These are phyloP conservation scores for Gymnopilus dilepis DNA, from an alignment of 768 basidiomycete genomes.

Conservation along the genomic window DNA sequence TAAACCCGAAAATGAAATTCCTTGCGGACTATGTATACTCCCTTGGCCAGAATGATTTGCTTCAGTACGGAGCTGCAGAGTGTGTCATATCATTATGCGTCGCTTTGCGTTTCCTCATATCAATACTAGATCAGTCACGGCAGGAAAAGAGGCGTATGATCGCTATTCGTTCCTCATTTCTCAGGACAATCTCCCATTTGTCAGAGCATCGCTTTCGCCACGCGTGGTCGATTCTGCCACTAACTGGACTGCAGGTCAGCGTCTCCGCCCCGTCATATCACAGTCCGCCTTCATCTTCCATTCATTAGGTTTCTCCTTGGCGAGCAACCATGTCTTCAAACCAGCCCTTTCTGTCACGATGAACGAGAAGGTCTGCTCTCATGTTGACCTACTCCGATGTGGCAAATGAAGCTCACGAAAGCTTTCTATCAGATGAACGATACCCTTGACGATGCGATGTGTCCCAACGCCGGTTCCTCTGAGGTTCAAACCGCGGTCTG, in stretches of 20 bases:
- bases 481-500: constrained; percentile 54
- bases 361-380: constrained; percentile 53
- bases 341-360: constrained; percentile 63
- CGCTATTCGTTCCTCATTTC: constrained; percentile 60
- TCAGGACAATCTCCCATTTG: constrained; percentile 51
- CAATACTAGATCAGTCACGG: constrained; percentile 39
- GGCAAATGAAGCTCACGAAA: no score
- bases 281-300: background rate
- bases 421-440: constrained; percentile 52
- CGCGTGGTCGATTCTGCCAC: constrained; percentile 71
- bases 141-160: constrained; percentile 55
- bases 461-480: constrained; percentile 57
- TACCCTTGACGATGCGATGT: constrained; percentile 71
- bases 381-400: no score
- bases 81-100: constrained; percentile 34
- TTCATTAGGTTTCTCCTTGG: constrained; percentile 60
- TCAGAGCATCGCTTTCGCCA: constrained; percentile 49
- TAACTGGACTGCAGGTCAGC: constrained; percentile 71
- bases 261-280: background rate
- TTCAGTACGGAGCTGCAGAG: constrained; percentile 73
- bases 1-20: constrained; percentile 58
- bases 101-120: background rate
- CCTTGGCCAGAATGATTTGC: constrained; percentile 60
- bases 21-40: constrained; percentile 61
- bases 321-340: constrained; percentile 49